phyloP scores from a whole-genome alignment of 768 basidiomycete species.

The Rickenella mellea region DNA sequence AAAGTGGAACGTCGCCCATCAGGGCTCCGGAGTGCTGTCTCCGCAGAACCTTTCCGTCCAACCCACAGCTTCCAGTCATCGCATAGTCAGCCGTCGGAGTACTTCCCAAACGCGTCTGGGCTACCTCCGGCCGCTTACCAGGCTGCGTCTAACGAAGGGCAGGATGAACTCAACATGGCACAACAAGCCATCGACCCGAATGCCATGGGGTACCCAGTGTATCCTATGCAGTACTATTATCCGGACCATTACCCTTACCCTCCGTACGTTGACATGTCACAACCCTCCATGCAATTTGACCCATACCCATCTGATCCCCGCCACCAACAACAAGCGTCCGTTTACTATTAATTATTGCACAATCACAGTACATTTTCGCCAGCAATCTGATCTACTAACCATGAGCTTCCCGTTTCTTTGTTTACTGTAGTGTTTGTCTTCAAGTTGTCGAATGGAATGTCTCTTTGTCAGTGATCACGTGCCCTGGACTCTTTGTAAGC shows the following conservation, averaged over 20 bases:
- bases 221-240: constrained; percentile 58
- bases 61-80: constrained; percentile 16
- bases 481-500: too few species aligned
- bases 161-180: constrained; percentile 7
- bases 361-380: too few species aligned
- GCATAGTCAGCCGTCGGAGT: constrained; percentile 1
- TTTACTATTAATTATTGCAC: constrained; percentile 44
- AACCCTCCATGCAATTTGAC: constrained; percentile 54
- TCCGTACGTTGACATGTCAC: constrained; percentile 57
- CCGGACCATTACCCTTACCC: constrained; percentile 60
- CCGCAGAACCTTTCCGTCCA: constrained; percentile 35
- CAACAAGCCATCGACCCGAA: constrained; percentile 22
- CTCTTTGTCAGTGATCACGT: too few species aligned
- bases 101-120: constrained; percentile 5
- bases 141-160: constrained; percentile 2
- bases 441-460: too few species aligned
- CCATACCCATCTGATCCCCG: constrained; percentile 46
- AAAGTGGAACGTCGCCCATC: constrained; percentile 24
- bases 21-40: constrained; percentile 41
- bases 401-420: neutral
- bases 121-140: constrained; percentile 4
- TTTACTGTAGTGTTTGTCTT: neutral
- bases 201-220: constrained; percentile 49
- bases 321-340: constrained; percentile 35
- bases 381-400: constrained; percentile 1